Conservation (phyloP, 2,329 filamentous ascomycete genomes). For the Alternaria sp. region DNA sequence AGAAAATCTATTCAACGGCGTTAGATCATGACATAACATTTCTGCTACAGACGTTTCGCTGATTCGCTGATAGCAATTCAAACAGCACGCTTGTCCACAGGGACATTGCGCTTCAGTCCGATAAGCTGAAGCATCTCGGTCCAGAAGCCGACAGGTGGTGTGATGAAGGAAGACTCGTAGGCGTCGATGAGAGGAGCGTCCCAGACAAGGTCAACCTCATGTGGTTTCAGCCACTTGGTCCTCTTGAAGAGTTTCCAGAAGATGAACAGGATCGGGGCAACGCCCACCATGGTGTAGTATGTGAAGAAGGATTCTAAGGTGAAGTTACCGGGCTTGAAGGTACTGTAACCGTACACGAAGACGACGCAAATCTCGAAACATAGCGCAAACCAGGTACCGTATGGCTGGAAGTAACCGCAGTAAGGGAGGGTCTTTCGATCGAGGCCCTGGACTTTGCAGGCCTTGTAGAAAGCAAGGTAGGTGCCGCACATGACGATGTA, state of each 20-base stretch:
- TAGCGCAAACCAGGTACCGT: conserved; percentile 61
- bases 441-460: conserved; percentile 59
- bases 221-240: conserved; percentile 61
- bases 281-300: conserved; percentile 63
- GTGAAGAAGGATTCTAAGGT: conserved; percentile 61
- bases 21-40: conserved; percentile 20
- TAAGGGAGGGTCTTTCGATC: conserved; percentile 60
- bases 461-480: conserved; percentile 67
- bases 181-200: conserved; percentile 54
- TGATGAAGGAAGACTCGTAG: conserved; percentile 55
- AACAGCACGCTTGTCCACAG: conserved; percentile 42
- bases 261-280: conserved; percentile 62
- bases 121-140: conserved; percentile 50
- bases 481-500: conserved; percentile 63
- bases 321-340: conserved; percentile 59
- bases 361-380: conserved; percentile 60
- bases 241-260: conserved; percentile 71
- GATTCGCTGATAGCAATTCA: conserved; percentile 15
- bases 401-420: conserved; percentile 59
- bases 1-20: conserved; percentile 25
- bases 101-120: conserved; percentile 43
- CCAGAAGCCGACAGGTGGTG: conserved; percentile 49
- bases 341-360: conserved; percentile 63
- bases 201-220: conserved; percentile 59
- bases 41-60: conserved; percentile 5